These are phyloP conservation scores for Aspergillus calidoustus DNA, from an alignment of 2,329 filamentous ascomycete species.

Conservation along the genomic window DNA sequence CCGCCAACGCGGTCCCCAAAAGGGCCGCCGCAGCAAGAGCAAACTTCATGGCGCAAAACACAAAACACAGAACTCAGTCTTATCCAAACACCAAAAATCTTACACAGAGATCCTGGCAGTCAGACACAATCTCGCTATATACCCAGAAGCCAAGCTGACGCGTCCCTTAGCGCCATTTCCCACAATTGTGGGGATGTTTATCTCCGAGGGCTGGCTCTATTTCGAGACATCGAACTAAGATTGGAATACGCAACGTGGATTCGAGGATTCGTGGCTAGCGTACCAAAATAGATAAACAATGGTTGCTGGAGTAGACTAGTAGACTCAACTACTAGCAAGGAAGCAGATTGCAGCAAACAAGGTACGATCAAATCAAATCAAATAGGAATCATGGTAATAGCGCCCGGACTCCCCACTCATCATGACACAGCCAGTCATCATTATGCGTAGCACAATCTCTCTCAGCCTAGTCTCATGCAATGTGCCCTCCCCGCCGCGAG, in stretches of 20 bases:
- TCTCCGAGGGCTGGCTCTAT: slow-evolving; percentile 12
- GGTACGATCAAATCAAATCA: neutral
- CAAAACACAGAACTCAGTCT: neutral
- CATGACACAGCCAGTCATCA: neutral
- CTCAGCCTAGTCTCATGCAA: neutral
- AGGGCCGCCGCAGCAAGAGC: slow-evolving; percentile 16
- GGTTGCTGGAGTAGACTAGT: neutral
- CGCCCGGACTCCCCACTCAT: neutral
- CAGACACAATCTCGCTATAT: neutral
- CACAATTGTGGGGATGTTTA: neutral
- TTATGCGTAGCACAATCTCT: neutral
- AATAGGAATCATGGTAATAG: neutral
- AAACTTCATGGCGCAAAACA: slow-evolving; percentile 16
- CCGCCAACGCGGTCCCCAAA: slow-evolving; percentile 11
- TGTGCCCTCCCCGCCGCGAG: slow-evolving; percentile 50
- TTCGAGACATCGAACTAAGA: slow-evolving; percentile 7
- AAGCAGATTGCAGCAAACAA: neutral
- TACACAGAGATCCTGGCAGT: neutral
- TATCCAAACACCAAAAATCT: neutral
- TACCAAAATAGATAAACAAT: neutral
- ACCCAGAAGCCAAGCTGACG: slow-evolving; percentile 15
- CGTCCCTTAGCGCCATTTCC: slow-evolving; percentile 7
- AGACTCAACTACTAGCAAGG: neutral
- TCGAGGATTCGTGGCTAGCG: neutral
- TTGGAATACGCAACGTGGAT: neutral